A percentile compares a stretch with the other conserved stretches of the same genome.
Evolutionary conservation across 2,329 filamentous ascomycete species (phyloP).

Genomic region (Fusarium sp.): DNA sequence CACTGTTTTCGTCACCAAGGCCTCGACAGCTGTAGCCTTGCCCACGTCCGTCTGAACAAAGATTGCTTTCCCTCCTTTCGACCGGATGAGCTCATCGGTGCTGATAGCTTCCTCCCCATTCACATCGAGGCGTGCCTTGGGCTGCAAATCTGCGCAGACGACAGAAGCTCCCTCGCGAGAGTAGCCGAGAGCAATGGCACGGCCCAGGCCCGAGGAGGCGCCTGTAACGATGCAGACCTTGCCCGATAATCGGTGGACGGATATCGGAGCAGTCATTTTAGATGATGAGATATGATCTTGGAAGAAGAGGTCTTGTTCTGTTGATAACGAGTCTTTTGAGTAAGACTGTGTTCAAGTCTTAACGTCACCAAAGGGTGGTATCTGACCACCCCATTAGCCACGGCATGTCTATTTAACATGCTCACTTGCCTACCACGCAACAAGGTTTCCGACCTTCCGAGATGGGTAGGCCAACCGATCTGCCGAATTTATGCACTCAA

Average conservation of each 20-base stretch:
- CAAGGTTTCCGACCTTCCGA: neutral
- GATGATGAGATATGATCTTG: no score
- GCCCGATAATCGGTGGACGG: constrained; percentile 13
- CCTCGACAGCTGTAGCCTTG: constrained; percentile 50
- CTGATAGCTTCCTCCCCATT: constrained; percentile 45
- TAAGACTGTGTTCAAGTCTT: neutral
- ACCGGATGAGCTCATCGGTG: constrained; percentile 49
- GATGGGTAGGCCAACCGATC: neutral
- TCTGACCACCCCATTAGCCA: neutral
- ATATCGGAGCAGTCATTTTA: neutral
- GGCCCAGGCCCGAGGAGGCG: constrained; percentile 58
- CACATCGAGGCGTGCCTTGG: constrained; percentile 41
- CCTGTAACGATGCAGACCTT: constrained; percentile 59
- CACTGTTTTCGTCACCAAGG: constrained; percentile 46
- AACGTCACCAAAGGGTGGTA: neutral
- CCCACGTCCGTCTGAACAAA: constrained; percentile 60
- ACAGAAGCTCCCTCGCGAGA: constrained; percentile 55
- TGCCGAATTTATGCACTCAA: neutral
- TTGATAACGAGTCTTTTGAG: neutral
- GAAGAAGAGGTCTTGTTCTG: accelerated
- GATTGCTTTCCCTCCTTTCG: constrained; percentile 50
- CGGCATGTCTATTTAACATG: neutral
- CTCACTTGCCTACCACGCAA: neutral
- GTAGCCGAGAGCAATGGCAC: constrained; percentile 59
- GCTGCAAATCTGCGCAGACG: constrained; percentile 56